A percentile compares a stretch with the other conserved stretches of the same genome.
These are phyloP conservation scores for Backusella circina DNA, from an alignment of 192 early-diverging fungal species.

Conservation along the genomic window DNA sequence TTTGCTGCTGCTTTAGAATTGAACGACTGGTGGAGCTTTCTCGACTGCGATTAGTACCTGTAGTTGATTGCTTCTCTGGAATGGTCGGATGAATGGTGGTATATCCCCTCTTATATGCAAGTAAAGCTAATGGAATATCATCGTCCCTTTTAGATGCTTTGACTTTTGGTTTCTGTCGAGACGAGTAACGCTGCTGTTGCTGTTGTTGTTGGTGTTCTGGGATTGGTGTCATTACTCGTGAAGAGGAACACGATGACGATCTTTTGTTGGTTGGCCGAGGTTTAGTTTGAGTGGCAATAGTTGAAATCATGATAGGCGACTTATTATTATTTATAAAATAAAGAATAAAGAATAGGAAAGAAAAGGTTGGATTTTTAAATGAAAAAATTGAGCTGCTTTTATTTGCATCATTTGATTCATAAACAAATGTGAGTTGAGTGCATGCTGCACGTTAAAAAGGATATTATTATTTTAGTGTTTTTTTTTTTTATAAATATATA, in stretches of 20 bases:
- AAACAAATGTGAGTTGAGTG: conserved; percentile 1
- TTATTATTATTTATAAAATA: background rate
- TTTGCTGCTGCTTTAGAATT: background rate
- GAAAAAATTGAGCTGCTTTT: background rate
- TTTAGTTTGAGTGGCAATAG: background rate
- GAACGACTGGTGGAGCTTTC: background rate
- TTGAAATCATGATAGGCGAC: background rate
- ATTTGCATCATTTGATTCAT: background rate
- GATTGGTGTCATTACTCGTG: background rate
- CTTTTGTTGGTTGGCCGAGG: background rate
- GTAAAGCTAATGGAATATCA: conserved; percentile 12
- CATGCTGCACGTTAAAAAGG: conserved; percentile 1
- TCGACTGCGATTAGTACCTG: background rate
- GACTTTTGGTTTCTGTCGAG: background rate
- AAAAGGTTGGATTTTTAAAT: background rate
- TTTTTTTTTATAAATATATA: background rate
- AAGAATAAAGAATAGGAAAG: background rate
- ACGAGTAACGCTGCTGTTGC: background rate
- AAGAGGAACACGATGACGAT: background rate
- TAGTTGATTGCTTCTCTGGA: background rate
- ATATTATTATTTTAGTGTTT: conserved; percentile 1
- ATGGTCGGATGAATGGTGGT: conserved; percentile 3
- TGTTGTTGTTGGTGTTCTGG: background rate
- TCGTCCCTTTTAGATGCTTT: conserved; percentile 4
- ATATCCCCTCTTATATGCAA: conserved; percentile 17